These are phyloP conservation scores for Nitzschia palea DNA, from an alignment of 108 stramenopile genomes.

Conservation along the genomic window DNA sequence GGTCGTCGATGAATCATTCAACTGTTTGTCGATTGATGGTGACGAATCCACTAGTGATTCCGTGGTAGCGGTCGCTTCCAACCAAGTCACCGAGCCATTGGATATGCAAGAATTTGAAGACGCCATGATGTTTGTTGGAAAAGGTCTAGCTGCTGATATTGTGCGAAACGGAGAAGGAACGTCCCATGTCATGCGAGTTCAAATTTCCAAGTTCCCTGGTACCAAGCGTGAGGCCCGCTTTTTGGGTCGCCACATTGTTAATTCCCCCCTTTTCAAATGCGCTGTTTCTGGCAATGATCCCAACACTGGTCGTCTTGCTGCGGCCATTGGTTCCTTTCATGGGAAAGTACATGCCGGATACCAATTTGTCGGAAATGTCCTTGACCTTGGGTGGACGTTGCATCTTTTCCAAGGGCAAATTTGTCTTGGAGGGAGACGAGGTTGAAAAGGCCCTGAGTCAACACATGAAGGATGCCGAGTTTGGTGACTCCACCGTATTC, in stretches of 20 bases:
- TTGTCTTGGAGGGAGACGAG: constrained; percentile 88
- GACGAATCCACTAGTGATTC: constrained; percentile 96
- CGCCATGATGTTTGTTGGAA: constrained; percentile 74
- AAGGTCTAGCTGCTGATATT: constrained; percentile 88
- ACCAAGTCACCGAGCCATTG: constrained; percentile 55
- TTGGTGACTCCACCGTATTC: constrained; percentile 71
- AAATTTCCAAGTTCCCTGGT: constrained; percentile 83
- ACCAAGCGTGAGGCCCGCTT: constrained; percentile 78
- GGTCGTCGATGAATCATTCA: constrained; percentile 84
- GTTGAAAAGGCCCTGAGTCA: constrained; percentile 87
- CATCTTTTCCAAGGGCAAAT: constrained; percentile 90
- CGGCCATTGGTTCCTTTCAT: constrained; percentile 90
- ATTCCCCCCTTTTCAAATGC: constrained; percentile 95
- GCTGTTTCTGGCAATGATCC: constrained; percentile 97
- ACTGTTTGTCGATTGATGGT: constrained; percentile 94
- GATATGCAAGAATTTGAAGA: constrained; percentile 73
- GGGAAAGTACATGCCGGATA: constrained; percentile 79
- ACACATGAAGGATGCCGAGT: constrained; percentile 89
- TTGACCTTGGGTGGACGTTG: constrained; percentile 84
- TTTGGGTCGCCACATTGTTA: constrained; percentile 91
- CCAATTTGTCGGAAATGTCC: constrained; percentile 58
- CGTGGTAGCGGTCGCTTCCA: constrained; percentile 81
- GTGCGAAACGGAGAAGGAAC: constrained; percentile 99
- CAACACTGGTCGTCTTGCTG: constrained; percentile 97
- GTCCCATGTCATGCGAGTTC: constrained; percentile 91